These are phyloP conservation scores for Neofusicoccum parvum DNA, from an alignment of 2,329 filamentous ascomycete species.

Conservation along the genomic window DNA sequence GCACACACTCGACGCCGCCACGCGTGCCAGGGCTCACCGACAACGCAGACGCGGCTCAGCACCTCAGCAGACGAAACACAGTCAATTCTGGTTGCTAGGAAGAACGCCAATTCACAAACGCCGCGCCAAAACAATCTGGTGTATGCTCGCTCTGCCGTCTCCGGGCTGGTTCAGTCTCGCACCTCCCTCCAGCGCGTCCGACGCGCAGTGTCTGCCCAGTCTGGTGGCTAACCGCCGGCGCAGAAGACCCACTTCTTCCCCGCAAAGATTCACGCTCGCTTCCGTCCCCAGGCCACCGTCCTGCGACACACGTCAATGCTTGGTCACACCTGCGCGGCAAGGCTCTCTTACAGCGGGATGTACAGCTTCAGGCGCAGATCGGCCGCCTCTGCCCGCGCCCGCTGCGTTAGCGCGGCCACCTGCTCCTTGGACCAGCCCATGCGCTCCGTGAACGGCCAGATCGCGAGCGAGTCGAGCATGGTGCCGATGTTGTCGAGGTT, in stretches of 20 bases:
- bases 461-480: slow-evolving; percentile 39
- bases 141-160: neutral
- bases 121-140: slow-evolving; percentile 17
- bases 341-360: slow-evolving; percentile 37
- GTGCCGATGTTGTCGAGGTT: slow-evolving; percentile 34
- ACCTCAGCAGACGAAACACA: neutral
- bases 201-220: slow-evolving; percentile 3
- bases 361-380: slow-evolving; percentile 37
- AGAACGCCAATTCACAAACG: slow-evolving; percentile 1
- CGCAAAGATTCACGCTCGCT: slow-evolving; percentile 24
- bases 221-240: slow-evolving; percentile 14
- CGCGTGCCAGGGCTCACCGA: neutral
- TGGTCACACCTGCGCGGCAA: neutral
- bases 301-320: slow-evolving; percentile 7
- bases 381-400: slow-evolving; percentile 33
- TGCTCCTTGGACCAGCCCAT: slow-evolving; percentile 35
- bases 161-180: slow-evolving; percentile 1
- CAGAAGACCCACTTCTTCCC: slow-evolving; percentile 19
- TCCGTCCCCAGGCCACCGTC: slow-evolving; percentile 36
- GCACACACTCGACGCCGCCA: neutral
- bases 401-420: slow-evolving; percentile 33
- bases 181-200: neutral
- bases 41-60: neutral
- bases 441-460: slow-evolving; percentile 40
- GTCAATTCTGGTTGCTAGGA: slow-evolving; percentile 12